Evolutionary conservation across 345 rosid species (phyloP).

Genomic region (Pugionium cornutum): DNA sequence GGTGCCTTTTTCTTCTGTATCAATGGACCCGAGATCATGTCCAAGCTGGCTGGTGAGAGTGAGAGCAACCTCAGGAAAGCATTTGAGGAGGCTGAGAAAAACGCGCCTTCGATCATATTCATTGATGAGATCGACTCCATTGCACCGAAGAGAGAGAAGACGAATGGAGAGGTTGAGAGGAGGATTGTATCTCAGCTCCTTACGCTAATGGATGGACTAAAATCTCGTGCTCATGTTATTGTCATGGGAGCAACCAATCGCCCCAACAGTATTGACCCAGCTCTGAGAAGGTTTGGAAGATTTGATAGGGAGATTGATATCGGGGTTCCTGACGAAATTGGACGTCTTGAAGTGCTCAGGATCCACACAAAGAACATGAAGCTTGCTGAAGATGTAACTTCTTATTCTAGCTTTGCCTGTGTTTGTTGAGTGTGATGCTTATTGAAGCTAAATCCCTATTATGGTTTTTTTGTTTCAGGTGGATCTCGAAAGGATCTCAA

Average conservation of each 20-base stretch:
- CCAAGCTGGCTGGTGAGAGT: conserved; percentile 97
- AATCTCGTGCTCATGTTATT: conserved; percentile 91
- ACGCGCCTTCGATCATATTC: conserved; percentile 74
- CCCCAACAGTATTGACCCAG: conserved; percentile 95
- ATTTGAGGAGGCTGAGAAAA: conserved; percentile 96
- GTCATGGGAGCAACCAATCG: conserved; percentile 99
- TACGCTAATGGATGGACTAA: conserved; percentile 94
- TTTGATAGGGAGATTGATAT: conserved; percentile 45
- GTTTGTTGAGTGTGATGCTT: conserved; percentile 9
- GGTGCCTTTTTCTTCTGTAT: conserved; percentile 92
- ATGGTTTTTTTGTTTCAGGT: conserved; percentile 52
- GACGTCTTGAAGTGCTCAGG: conserved; percentile 96
- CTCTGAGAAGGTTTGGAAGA: conserved; percentile 92
- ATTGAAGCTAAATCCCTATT: conserved; percentile 15
- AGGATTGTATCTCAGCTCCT: conserved; percentile 95
- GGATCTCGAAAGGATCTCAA: conserved; percentile 90
- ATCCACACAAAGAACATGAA: conserved; percentile 99
- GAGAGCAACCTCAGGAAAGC: conserved; percentile 99
- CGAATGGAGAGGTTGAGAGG: conserved; percentile 97
- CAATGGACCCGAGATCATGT: conserved; percentile 53
- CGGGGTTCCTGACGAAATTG: conserved; percentile 96
- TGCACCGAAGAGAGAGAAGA: conserved; percentile 97
- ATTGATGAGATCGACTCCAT: conserved; percentile 61
- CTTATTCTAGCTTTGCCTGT: conserved; percentile 1
- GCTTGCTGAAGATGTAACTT: conserved; percentile 77